A percentile compares a stretch with the other conserved stretches of the same genome.
Conservation (phyloP, 2,329 filamentous ascomycete species). For the Emergomyces orientalis region DNA sequence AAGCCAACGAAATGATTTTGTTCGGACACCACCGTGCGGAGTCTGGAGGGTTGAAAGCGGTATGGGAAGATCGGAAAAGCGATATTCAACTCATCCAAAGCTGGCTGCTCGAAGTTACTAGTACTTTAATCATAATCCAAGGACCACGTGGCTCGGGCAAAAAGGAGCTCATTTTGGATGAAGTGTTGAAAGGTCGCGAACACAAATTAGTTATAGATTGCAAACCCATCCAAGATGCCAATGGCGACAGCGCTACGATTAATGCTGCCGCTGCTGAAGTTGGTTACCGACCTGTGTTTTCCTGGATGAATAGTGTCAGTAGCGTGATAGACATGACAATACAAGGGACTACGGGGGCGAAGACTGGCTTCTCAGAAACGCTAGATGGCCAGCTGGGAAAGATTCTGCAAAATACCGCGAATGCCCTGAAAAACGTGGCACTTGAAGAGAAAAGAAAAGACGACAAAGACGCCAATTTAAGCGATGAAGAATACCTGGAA, state of each 20-base stretch:
- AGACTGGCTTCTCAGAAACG: conserved; percentile 89
- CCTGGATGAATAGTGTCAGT: conserved; percentile 90
- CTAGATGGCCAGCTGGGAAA: conserved; percentile 81
- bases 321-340: conserved; percentile 87
- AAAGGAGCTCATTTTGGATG: conserved; percentile 74
- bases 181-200: conserved; percentile 64
- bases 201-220: conserved; percentile 84
- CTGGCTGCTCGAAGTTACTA: conserved; percentile 79
- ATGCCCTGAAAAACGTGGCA: conserved; percentile 68
- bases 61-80: conserved; percentile 79
- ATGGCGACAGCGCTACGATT: conserved; percentile 79
- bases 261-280: conserved; percentile 70
- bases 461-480: conserved; percentile 62
- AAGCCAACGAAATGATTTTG: conserved; percentile 37
- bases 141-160: conserved; percentile 88
- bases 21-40: conserved; percentile 41
- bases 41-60: conserved; percentile 61
- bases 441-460: conserved; percentile 59
- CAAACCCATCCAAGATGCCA: conserved; percentile 83
- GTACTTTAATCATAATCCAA: conserved; percentile 89
- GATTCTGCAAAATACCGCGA: conserved; percentile 74
- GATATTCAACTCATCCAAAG: conserved; percentile 73
- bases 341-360: conserved; percentile 86
- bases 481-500: conserved; percentile 80
- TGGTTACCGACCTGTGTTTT: conserved; percentile 87